Base-by-base conservation (phyloP, 495 filamentous ascomycete species). In the Neurospora sp. region DNA sequence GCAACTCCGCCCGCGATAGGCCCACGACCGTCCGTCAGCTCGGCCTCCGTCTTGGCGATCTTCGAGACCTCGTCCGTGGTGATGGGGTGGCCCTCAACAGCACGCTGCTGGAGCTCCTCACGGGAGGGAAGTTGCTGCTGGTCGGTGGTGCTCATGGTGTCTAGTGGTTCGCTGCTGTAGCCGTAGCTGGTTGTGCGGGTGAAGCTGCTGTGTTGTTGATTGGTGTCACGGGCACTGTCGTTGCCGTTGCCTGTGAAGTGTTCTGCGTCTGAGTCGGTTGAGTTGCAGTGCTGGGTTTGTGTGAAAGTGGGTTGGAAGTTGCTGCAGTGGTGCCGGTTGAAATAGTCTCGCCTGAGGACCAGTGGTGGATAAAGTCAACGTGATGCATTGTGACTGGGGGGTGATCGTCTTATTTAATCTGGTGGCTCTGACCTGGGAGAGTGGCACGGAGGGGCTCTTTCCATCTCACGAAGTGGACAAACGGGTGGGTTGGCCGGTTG, bases 1-100 rank as follows among this genome's bases (percentile, higher is more conserved):
- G 79, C 78, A 9, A 74, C 44, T 2, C 79, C 79, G 12, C 77
- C 76, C 41, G 75, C 76, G 68, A 80, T 75, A 22, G 76, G 76
- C 1, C 74, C 79, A 27, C 72, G 71, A 10, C 74, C 73, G 53
- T 65, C 53, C 46, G 76, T 80, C 44, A 79, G 71, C 71, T 77
- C 79, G 31, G 75, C 70, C 72, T 80, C 76, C 11, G 71, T 71
- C 27, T 37, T 39, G 61, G 78, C 75, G 59, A 80, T 74, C 70
- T 61, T 48, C 4, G 75, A 75, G 1, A 71, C 79, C 39, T 78
- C 78, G 31, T 70, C 40, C 41, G 75, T 73, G 35, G 75, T 77
- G 46, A 79, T 74, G 27, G 76, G 76, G 16, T 68, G 72, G n/a
- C 75, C 79, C 31, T 73, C 71, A 14, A 70, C 59, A 39, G 77